Conservation (phyloP, 73 alveolate genomes). For the Paramecium sonneborni region DNA sequence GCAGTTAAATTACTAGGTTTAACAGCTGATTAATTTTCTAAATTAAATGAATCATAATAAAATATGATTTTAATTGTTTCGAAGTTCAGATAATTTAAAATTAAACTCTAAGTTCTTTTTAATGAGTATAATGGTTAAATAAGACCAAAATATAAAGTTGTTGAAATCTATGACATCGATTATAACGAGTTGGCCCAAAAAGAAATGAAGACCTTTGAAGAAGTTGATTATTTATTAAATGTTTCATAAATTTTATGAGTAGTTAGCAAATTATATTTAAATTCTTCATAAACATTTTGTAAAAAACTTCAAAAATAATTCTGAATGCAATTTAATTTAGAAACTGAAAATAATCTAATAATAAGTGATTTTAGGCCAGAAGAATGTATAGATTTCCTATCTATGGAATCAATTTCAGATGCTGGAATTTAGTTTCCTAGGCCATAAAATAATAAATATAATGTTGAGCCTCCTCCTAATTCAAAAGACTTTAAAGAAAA, state of each 20-base stretch:
- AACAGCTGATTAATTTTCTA: background rate
- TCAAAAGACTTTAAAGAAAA: background rate
- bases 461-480: constrained; percentile 48
- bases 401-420: constrained; percentile 11
- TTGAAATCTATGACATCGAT: background rate
- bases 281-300: background rate
- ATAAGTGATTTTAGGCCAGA: constrained; percentile 20
- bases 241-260: background rate
- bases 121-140: background rate
- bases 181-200: background rate
- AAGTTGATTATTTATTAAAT: background rate
- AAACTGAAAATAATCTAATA: background rate
- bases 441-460: background rate
- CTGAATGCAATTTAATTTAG: background rate
- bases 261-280: background rate
- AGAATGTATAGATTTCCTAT: background rate
- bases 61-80: background rate
- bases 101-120: background rate
- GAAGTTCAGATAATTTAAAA: background rate
- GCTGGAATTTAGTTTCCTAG: background rate
- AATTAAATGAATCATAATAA: background rate
- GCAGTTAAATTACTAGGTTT: background rate
- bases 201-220: background rate
- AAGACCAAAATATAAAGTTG: background rate
- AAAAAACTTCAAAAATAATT: background rate